Evolutionary conservation across 495 filamentous ascomycete species (phyloP), one percentile per base, ranked within the genome.

Genomic region (Polyplosphaeria fusca): DNA sequence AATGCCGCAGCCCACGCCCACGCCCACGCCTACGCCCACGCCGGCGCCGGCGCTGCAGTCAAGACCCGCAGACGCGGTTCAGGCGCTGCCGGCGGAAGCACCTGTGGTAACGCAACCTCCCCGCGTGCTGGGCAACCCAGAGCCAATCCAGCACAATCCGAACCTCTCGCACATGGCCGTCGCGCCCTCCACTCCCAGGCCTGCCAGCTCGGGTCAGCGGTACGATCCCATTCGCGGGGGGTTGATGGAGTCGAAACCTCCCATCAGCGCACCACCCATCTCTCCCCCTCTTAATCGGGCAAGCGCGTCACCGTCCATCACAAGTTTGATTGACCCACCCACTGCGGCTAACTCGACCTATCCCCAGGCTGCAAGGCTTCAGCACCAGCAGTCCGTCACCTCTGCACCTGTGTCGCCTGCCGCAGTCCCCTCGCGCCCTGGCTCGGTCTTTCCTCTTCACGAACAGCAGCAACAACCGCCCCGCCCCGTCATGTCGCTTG

Each of bases 181-280:
- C 13, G 56, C 68, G 12, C 71, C 68, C 4, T 70, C 74, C 20
- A 71, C 68, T 23, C 67, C 72, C 16, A 71, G 77, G 13, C 74
- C 75, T 22, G 72, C 78, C 2, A 77, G 85, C 0, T 89, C 86
- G 63, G 85, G 89, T 40, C 87, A 88, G 61, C 86, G 86, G 60
- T 96, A 89, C 66, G 91, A 96, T 70, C 91, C 91, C 0, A 86
- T 96, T 64, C 80, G 91, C 40, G 86, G 83, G 5, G 87, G 79
- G 56, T 80, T 84, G 51, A 83, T 84, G 63, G 82, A 86, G 74
- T 80, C 55, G 61, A 72, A 62, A 66, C 67, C 58, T 69, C 78
- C 82, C 82, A 28, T 82, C 76, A 35, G 74, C 79, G 3, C 79
- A 19, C 54, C 54, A 48, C 76, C 75, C 19, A 79, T 82, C n/a